Base-by-base conservation (phyloP, 371 early-diverging fungal genomes). In the Mycotypha africana region DNA sequence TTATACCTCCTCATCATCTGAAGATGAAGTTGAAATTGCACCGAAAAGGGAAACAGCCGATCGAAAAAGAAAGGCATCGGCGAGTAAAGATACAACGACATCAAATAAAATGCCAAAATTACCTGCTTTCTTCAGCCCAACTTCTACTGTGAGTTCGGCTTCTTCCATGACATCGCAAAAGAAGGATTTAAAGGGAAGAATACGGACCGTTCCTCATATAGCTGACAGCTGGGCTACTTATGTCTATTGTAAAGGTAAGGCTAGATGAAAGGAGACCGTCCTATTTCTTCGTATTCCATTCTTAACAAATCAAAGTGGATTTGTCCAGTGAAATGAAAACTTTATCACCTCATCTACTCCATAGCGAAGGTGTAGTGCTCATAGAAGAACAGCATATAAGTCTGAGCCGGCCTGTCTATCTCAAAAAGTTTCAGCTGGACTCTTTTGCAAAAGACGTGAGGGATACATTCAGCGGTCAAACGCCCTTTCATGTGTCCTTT, bases 211-310 rank as follows among this genome's bases (percentile, higher is more conserved):
- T 8, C 62, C 63, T 2, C 67, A 66, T 46, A 36, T 25, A 20
- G 40, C 20, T 1, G 54, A 68, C 15, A 69, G 51, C 33, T 73
- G 74, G 74, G 63, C 70, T 12, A 67, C 64, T 0, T 61, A 65
- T 32, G 63, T 74, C 2, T 74, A 74, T 37, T 49, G 57, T 9
- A 52, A 65, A 69, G 56, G 73, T 72, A 39, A 16, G 20, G 44
- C 26, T 38, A 9, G 22, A 25, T 6, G 40, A 24, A n/a, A n/a
- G n/a, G n/a, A n/a, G n/a, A n/a, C n/a, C n/a, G 10, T 16, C 25
- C 5, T 25, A 36, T 25, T 11, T 30, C 21, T 28, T 25, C 34
- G 6, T 28, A 8, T 28, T 28, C 8, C 12, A 8, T 28, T 6
- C 6, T 28, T 28, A 28, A 8, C 30, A 6, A 28, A 28, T 33